A percentile compares a stretch with the other conserved stretches of the same genome.
Conservation (phyloP, 352 stramenopile species). For the Thalassiosira ordinaria region DNA sequence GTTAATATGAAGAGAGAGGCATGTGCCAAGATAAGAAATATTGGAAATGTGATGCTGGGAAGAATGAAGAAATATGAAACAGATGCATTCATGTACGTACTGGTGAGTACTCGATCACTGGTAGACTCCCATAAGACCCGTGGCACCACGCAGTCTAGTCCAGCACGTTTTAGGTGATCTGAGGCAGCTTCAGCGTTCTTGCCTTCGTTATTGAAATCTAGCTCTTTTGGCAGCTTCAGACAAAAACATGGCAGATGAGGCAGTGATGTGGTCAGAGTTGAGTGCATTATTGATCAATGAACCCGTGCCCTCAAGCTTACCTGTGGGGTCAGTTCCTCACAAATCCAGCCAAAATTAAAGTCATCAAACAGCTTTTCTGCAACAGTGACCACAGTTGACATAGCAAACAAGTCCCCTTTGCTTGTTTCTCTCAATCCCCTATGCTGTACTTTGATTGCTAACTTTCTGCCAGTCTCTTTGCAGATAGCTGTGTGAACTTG, state of each 20-base stretch:
- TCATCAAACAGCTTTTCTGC: conserved; percentile 88
- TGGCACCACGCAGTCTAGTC: conserved; percentile 88
- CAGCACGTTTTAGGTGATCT: conserved; percentile 54
- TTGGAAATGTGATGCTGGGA: too few relatives aligned
- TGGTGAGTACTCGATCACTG: conserved; percentile 92
- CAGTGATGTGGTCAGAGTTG: neutral
- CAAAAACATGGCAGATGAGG: neutral
- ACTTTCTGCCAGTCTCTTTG: conserved; percentile 85
- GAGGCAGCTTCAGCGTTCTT: conserved; percentile 84
- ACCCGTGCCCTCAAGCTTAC: too few relatives aligned
- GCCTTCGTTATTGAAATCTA: conserved; percentile 89
- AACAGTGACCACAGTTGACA: conserved; percentile 72
- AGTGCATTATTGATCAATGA: neutral
- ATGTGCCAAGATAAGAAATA: too few relatives aligned
- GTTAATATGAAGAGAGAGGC: too few relatives aligned
- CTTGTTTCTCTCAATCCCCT: conserved; percentile 85
- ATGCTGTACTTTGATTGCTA: conserved; percentile 97
- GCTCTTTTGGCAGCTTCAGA: conserved; percentile 86
- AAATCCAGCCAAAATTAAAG: conserved; percentile 93
- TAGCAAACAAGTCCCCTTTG: conserved; percentile 83
- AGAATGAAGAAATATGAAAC: too few relatives aligned
- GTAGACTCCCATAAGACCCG: conserved; percentile 87
- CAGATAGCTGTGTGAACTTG: conserved; percentile 91
- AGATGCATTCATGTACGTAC: too few relatives aligned
- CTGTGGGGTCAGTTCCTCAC: conserved; percentile 92